These are phyloP conservation scores for Ilyonectria mors-panacis DNA, from an alignment of 2,329 filamentous ascomycete species.

Conservation along the genomic window DNA sequence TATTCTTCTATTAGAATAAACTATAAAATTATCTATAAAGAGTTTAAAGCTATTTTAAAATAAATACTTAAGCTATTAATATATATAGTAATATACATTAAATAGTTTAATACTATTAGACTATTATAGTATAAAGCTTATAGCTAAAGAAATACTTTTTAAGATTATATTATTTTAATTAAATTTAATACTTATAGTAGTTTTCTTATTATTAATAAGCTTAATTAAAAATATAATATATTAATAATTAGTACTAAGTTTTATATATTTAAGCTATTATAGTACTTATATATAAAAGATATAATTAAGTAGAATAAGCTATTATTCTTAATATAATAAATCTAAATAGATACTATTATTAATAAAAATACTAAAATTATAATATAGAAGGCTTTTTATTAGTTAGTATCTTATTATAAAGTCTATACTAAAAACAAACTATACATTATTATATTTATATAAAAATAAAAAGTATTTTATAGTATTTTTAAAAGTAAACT, in stretches of 20 bases:
- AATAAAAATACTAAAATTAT: constrained; percentile 15
- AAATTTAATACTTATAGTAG: not conserved
- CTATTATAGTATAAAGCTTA: not conserved
- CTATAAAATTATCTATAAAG: too few species aligned
- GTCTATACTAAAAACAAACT: too few species aligned
- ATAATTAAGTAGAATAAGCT: not conserved
- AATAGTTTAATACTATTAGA: not conserved
- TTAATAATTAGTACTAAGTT: too few species aligned
- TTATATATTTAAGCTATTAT: not conserved
- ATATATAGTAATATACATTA: too few species aligned
- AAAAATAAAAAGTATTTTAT: too few species aligned
- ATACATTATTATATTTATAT: too few species aligned
- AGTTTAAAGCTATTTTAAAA: too few species aligned
- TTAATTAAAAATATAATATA: not conserved
- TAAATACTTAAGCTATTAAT: too few species aligned
- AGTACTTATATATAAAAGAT: constrained; percentile 4
- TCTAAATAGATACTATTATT: constrained; percentile 4
- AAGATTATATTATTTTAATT: not conserved
- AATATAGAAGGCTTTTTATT: constrained; percentile 11
- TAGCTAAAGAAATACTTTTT: not conserved
- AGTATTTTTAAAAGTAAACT: too few species aligned
- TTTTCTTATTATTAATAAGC: not conserved
- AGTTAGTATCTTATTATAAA: not conserved
- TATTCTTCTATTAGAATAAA: too few species aligned
- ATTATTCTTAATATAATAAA: not conserved